Base-by-base conservation (phyloP, 805 yeast species). In the Saccharomycopsis sp. region DNA sequence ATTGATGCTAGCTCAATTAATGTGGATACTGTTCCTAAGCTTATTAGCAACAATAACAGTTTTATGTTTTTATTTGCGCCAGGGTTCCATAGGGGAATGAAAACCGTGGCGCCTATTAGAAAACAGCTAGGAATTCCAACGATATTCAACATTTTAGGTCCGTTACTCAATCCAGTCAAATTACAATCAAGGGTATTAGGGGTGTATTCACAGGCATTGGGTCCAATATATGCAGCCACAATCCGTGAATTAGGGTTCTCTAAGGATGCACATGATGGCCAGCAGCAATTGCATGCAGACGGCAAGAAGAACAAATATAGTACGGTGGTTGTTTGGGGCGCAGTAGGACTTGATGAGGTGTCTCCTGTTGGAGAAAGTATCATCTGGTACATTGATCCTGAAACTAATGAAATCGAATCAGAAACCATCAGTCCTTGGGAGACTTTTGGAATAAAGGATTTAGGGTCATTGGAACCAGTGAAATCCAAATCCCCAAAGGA, bases 241-340 rank as follows among this genome's bases (percentile, higher is more conserved):
- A 89, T 91, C 0, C 75, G 83, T 7, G 73, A 77, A 57, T 75
- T 94, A 60, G 88, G 88, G 61, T 68, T 69, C 53, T 74, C 69
- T 56, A 75, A 74, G 12, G 54, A 63, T 3, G 68, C 69, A 69
- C 72, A 74, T 73, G 15, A 41, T 17, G 55, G 35, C 20, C 24
- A 23, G 59, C 23, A 34, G 15, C 19, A 8, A 5, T 22, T 47
- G 19, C 23, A 44, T 17, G 44, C 54, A 12, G 20, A 23, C 3
- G 54, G 52, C 24, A 19, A 25, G 23, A 41, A 25, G 17, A 60
- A 69, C 59, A 3, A 61, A 34, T 61, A 61, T 38, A 51, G 60
- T 24, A 88, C 96, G 0, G 81, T 92, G 82, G 87, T 94, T 20
- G 99, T 94, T 19, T 93, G 88, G 83, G 99, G 99, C 12, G 85